phyloP scores from a whole-genome alignment of 371 early-diverging fungal species.

The Phascolomyces articulosus region DNA sequence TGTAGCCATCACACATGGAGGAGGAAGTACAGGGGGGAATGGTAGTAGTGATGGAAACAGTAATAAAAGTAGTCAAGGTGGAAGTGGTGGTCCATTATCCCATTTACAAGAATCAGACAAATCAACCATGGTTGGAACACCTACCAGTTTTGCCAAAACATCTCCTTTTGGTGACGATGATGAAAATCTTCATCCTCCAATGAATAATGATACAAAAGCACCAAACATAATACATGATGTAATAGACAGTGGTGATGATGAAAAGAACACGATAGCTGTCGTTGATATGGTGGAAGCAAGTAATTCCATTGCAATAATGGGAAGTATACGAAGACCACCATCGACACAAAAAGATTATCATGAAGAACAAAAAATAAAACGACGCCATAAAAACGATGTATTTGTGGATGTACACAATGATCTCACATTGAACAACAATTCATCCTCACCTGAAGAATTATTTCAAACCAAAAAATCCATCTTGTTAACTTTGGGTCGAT shows the following conservation, averaged over 20 bases:
- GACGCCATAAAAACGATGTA: conserved; percentile 5
- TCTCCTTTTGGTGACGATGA: neutral
- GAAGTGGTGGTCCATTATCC: neutral
- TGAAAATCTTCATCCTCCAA: neutral
- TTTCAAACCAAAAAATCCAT: conserved; percentile 10
- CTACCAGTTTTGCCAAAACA: neutral
- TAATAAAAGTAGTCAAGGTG: too few relatives aligned
- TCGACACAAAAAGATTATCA: neutral
- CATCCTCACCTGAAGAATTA: neutral
- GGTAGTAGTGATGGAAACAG: too few relatives aligned
- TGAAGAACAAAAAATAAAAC: neutral
- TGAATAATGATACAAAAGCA: neutral
- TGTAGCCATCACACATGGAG: neutral
- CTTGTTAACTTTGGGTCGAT: conserved; percentile 26
- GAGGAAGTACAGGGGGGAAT: too few relatives aligned
- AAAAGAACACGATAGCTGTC: neutral
- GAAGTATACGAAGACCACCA: neutral
- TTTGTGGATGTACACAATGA: neutral
- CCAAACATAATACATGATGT: neutral
- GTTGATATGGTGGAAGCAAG: neutral
- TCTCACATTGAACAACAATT: neutral
- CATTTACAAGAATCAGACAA: neutral
- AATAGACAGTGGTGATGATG: neutral
- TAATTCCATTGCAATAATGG: neutral
- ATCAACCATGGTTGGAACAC: neutral